Conservation (phyloP, 768 basidiomycete genomes). For the Roridomyces roridus region DNA sequence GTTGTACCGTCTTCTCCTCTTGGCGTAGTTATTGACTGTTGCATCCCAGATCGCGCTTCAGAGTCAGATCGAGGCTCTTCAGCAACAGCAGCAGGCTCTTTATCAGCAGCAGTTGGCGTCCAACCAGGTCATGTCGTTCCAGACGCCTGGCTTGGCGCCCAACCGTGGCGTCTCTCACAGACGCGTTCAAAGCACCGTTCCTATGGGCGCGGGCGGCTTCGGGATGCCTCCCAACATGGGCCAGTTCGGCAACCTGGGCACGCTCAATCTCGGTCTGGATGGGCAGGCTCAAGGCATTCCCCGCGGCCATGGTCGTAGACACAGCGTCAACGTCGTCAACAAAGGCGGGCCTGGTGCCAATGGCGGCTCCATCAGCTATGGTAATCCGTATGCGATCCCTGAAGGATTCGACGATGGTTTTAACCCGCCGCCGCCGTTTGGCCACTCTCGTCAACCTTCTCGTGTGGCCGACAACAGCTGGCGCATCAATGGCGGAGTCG, state of each 20-base stretch:
- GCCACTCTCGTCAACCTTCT: conserved; percentile 77
- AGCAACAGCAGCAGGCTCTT: conserved; percentile 89
- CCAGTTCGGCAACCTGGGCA: conserved; percentile 64
- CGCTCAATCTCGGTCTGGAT: conserved; percentile 64
- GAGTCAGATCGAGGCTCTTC: conserved; percentile 87
- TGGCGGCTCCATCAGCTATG: conserved; percentile 56
- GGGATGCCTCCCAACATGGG: conserved; percentile 59
- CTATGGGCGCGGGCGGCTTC: conserved; percentile 57
- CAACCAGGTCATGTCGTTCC: conserved; percentile 82
- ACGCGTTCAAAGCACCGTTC: conserved; percentile 87
- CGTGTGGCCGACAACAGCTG: conserved; percentile 79
- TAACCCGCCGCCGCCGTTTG: conserved; percentile 56
- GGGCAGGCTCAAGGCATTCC: conserved; percentile 70
- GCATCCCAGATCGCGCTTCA: conserved; percentile 82
- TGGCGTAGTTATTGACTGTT: conserved; percentile 1
- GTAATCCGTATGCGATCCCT: conserved; percentile 51
- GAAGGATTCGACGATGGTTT: conserved; percentile 88
- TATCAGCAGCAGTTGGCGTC: conserved; percentile 92
- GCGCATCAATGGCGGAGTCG: conserved; percentile 88
- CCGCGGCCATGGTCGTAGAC: conserved; percentile 86
- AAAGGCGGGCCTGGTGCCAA: conserved; percentile 61
- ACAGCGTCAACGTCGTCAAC: conserved; percentile 92
- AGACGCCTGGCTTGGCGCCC: conserved; percentile 76
- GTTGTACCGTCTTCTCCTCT: conserved; percentile 19
- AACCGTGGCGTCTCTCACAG: conserved; percentile 66